Percentiles rank a stretch among this genome's conserved stretches.
These are phyloP conservation scores for Chaetomium sp. DNA, from an alignment of 2,329 filamentous ascomycete genomes.

Conservation along the genomic window DNA sequence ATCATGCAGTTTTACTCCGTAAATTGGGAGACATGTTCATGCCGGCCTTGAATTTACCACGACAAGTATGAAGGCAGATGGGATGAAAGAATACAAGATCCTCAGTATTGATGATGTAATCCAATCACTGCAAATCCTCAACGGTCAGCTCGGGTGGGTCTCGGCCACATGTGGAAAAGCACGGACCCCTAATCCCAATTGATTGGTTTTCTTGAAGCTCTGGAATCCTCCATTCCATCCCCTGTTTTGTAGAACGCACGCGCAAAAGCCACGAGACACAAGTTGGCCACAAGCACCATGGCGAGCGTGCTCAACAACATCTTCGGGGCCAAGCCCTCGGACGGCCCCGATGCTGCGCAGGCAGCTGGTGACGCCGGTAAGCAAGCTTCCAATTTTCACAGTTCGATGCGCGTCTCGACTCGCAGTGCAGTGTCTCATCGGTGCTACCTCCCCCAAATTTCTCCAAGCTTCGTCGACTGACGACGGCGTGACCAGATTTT, in stretches of 20 bases:
- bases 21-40: no score
- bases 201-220: slow-evolving; percentile 4
- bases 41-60: no score
- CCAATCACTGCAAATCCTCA: background rate
- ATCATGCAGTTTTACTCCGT: no score
- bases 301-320: slow-evolving; percentile 59
- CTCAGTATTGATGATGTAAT: background rate
- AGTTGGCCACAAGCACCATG: slow-evolving; percentile 33
- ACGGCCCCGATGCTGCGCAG: slow-evolving; percentile 42
- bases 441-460: background rate
- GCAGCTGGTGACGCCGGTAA: slow-evolving; percentile 58
- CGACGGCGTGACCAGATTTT: slow-evolving; percentile 64
- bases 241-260: slow-evolving; percentile 1
- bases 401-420: no score
- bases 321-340: slow-evolving; percentile 59
- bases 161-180: background rate
- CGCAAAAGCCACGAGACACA: background rate
- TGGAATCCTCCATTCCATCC: background rate
- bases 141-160: background rate
- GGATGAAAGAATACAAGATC: no score
- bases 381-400: slow-evolving; percentile 23
- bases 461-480: background rate
- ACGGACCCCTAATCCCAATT: background rate
- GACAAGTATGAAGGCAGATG: no score
- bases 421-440: no score